Base-by-base conservation (phyloP, 169 alveolate genomes). In the Eimeria necatrix region DNA sequence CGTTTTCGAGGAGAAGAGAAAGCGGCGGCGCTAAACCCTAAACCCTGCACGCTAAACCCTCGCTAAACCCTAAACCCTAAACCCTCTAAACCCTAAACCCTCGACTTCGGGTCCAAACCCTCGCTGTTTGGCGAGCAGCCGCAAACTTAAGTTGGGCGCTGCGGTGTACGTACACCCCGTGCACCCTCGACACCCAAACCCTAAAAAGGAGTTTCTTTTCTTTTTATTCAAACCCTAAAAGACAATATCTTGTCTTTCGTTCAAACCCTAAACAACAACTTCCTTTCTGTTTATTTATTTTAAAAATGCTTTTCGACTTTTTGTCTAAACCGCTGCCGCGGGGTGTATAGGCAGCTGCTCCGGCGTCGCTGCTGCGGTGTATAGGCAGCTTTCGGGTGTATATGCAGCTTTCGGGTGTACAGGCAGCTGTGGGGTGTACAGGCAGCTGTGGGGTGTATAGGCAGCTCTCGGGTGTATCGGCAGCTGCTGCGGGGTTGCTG, bases 11-110 rank as follows among this genome's bases (percentile, higher is more conserved):
- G 87, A 76, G 9, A 76, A 41, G 61, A 76, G 24, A n/a, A 41
- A 76, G 61, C 6, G 61, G 87, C 59, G 61, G 61, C 87, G 87
- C 87, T 76, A 76, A 49, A 76, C 61, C 87, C 87, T 76, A 18
- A 71, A 71, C 83, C 83, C 83, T n/a, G n/a, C n/a, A n/a, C n/a
- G n/a, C n/a, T 71, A 26, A 71, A 22, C 48, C 83, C 83, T 71
- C 18, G 51, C 68, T 16, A 56, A 2, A 56, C 68, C 68, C 68
- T 14, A 71, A 20, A 71, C 51, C 51, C 83, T 71, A 71, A 71
- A 71, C 81, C 81, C 81, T 56, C 64, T 61, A 61, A 61, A 61
- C 73, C 73, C 73, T 61, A 61, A 18, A 14, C 18, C 26, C 24
- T 14, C 74, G 14, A 6, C 26, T 7, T 61, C 0, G 74, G 9